Base-by-base conservation (phyloP, 1,139 yeast genomes). In the Williopsis jadinii region DNA sequence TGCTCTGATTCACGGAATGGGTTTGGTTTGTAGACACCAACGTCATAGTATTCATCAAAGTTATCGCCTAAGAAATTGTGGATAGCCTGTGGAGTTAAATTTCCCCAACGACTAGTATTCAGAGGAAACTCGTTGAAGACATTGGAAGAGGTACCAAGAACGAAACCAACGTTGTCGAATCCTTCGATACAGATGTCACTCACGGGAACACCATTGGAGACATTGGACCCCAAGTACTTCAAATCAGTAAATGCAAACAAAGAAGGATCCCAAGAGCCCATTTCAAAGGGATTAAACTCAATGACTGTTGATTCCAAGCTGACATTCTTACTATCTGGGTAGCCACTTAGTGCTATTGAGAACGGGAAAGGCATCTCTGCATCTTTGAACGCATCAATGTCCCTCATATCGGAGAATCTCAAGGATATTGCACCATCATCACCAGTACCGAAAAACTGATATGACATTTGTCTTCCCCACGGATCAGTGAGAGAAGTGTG, bases 181-280 rank as follows among this genome's bases (percentile, higher is more conserved):
- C 94, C 95, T 11, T 68, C 71, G 43, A 76, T 63, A 63, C 95
- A 84, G 29, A 45, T 40, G 33, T 62, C 66, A 27, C 53, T 36
- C 10, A 53, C 54, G 10, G 81, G 76, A 19, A 61, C 51, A 40
- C 95, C 95, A 49, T 76, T 69, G 24, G 66, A 58, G 28, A 78
- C 70, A 11, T 71, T 62, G 1, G 94, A 74, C 32, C 97, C 97
- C 46, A 86, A 60, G 58, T 84, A 87, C 59, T 78, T 75, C 26
- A 80, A 66, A 45, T 81, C 80, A 24, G 81, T 69, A 64, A 88
- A 87, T 19, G 81, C 72, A 46, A 74, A 70, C 38, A 86, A 62
- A 0, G 84, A 70, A 32, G 87, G 84, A 59, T 88, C 96, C 94
- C 95, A 87, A 29, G 94, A 80, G 8, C 96, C 96, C 61, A 87